phyloP scores from a whole-genome alignment of 2,329 filamentous ascomycete genomes.

The Fusarium anguioides region DNA sequence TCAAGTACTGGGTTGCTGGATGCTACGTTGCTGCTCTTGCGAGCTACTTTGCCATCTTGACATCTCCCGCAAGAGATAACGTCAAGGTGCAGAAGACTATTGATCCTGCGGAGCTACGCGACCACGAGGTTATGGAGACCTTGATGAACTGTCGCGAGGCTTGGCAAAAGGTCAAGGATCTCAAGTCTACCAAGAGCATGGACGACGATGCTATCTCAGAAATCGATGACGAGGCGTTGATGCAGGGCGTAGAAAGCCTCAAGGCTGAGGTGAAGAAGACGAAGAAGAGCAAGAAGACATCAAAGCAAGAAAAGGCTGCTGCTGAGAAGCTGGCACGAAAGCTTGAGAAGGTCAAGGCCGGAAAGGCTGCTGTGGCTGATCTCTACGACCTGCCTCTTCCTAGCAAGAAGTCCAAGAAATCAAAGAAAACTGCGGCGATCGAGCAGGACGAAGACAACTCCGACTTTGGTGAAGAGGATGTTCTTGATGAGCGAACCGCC shows the following conservation, averaged over 20 bases:
- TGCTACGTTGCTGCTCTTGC: slow-evolving; percentile 88
- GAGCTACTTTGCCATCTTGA: slow-evolving; percentile 96
- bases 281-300: slow-evolving; percentile 46
- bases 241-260: slow-evolving; percentile 37
- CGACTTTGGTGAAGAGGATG: slow-evolving; percentile 92
- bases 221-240: slow-evolving; percentile 42
- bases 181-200: slow-evolving; percentile 62
- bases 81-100: slow-evolving; percentile 68
- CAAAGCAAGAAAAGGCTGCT: slow-evolving; percentile 52
- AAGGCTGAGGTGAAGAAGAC: slow-evolving; percentile 44
- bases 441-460: slow-evolving; percentile 73
- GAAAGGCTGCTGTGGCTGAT: slow-evolving; percentile 77
- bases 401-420: slow-evolving; percentile 58
- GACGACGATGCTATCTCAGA: slow-evolving; percentile 47
- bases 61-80: slow-evolving; percentile 76
- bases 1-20: slow-evolving; percentile 83
- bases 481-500: slow-evolving; percentile 79
- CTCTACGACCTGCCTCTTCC: slow-evolving; percentile 71
- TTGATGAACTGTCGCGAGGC: slow-evolving; percentile 82
- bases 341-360: slow-evolving; percentile 64
- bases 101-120: slow-evolving; percentile 81
- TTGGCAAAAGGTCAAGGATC: slow-evolving; percentile 78
- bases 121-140: slow-evolving; percentile 91
- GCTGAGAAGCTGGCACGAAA: slow-evolving; percentile 56
- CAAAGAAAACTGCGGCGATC: slow-evolving; percentile 48